A percentile compares a stretch with the other conserved stretches of the same genome.
These are phyloP conservation scores for Boletellus ananiceps DNA, from an alignment of 768 basidiomycete species.

Conservation along the genomic window DNA sequence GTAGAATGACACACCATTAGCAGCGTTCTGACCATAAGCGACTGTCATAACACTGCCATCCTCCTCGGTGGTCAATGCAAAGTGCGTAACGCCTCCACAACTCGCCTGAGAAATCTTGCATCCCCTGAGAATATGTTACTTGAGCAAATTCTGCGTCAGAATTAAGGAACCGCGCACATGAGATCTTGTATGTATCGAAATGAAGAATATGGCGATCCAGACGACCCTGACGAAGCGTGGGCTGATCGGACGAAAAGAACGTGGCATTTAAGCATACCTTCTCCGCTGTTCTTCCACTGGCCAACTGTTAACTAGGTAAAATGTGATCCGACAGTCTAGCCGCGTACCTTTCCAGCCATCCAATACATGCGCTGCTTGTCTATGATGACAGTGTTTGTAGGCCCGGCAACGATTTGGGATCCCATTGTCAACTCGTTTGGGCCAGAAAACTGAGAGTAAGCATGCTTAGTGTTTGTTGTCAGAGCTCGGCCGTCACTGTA, in stretches of 20 bases:
- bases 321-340: neutral
- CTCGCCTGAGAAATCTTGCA: conserved; percentile 69
- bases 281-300: conserved; percentile 93
- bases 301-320: conserved; percentile 15
- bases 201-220: conserved; percentile 81
- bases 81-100: conserved; percentile 89
- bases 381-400: conserved; percentile 76
- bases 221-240: conserved; percentile 63
- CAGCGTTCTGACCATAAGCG: conserved; percentile 81
- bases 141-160: neutral
- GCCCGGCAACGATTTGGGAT: conserved; percentile 66
- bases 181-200: conserved; percentile 87
- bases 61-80: conserved; percentile 70
- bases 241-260: neutral
- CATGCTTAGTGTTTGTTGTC: neutral
- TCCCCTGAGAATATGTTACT: conserved; percentile 42
- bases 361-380: conserved; percentile 85
- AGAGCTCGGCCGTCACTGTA: conserved; percentile 22
- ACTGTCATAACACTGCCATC: conserved; percentile 78
- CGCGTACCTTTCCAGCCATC: conserved; percentile 72
- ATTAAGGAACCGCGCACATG: conserved; percentile 44
- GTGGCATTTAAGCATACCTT: conserved; percentile 45
- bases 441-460: conserved; percentile 58
- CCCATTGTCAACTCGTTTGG: conserved; percentile 62
- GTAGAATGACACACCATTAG: conserved; percentile 50